These are phyloP conservation scores for Urtica urens DNA, from an alignment of 306 rosid genomes.

Conservation along the genomic window DNA sequence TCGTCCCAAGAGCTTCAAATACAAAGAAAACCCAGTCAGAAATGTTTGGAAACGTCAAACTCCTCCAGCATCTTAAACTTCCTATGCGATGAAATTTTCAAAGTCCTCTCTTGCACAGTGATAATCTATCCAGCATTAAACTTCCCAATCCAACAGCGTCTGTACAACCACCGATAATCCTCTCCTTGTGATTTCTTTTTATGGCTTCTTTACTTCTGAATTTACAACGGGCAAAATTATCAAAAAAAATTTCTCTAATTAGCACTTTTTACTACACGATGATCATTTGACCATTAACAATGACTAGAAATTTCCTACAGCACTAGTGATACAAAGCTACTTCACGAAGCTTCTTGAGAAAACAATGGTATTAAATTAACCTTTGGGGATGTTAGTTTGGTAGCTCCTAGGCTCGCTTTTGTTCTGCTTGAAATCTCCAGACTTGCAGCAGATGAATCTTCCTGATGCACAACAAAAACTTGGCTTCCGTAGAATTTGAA, in stretches of 20 bases:
- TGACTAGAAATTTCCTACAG: no score
- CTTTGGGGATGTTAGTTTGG: conserved; percentile 57
- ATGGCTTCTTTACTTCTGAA: not conserved
- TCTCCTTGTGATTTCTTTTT: not conserved
- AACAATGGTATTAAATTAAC: conserved; percentile 30
- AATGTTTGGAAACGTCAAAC: conserved; percentile 1
- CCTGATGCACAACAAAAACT: conserved; percentile 88
- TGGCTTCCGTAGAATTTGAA: conserved; percentile 79
- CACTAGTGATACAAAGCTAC: not conserved
- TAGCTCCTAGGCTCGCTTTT: conserved; percentile 48
- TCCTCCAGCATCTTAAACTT: not conserved
- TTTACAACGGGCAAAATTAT: not conserved
- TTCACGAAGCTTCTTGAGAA: conserved; percentile 4
- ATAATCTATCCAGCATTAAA: not conserved
- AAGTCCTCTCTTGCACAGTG: not conserved
- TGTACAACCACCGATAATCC: not conserved
- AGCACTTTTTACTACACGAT: no score
- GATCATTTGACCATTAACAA: no score
- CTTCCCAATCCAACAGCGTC: not conserved
- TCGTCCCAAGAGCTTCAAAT: conserved; percentile 57
- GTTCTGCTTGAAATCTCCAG: conserved; percentile 55
- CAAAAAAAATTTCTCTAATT: not conserved
- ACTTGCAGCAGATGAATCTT: conserved; percentile 57
- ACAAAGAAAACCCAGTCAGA: conserved; percentile 10
- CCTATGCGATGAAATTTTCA: not conserved